Evolutionary conservation across 805 yeast species (phyloP), one percentile per base, ranked within the genome.

Genomic region (Vanderwaltozyma polyspora): DNA sequence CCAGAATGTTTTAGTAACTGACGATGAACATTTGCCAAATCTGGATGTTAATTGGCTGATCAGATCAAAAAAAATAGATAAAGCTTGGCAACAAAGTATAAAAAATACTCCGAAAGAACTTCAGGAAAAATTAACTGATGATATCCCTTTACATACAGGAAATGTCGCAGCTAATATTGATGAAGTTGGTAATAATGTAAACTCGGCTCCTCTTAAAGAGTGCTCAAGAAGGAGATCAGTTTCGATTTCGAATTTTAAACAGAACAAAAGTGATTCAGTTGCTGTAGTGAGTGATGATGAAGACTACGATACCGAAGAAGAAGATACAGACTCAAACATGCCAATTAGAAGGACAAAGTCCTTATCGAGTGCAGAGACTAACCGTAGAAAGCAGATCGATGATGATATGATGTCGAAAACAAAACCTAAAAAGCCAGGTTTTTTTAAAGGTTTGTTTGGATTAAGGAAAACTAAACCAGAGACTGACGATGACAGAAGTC

Each of bases 361-460:
- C 1, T 37, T 55, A 12, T 57, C 65, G 4, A 47, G 36, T 1
- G 21, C 2, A 19, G 25, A n/a, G n/a, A 22, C 10, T 18, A 29
- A 15, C 6, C 3, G 4, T 12, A 3, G 2, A 7, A 14, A 8
- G 10, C 23, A 16, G 24, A 30, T 15, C 26, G 38, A 31, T 17
- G 21, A 15, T 28, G 24, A 25, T 7, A 21, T 6, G 16, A 30
- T 24, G 13, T 4, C 3, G 3, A 30, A 24, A 6, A 17, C 28
- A 9, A n/a, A 31, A 13, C 48, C 19, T 26, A 5, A 8, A 13
- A 32, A 32, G n/a, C 28, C 49, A 35, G 64, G 67, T 1, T 63
- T 63, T 38, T 59, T 63, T 40, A 57, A 49, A 29, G 46, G 57
- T 13, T 26, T 63, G 17, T 63, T 63, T 40, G 23, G 27, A 13